Evolutionary conservation across 805 yeast species (phyloP).

Genomic region (Teunomyces gatunensis): DNA sequence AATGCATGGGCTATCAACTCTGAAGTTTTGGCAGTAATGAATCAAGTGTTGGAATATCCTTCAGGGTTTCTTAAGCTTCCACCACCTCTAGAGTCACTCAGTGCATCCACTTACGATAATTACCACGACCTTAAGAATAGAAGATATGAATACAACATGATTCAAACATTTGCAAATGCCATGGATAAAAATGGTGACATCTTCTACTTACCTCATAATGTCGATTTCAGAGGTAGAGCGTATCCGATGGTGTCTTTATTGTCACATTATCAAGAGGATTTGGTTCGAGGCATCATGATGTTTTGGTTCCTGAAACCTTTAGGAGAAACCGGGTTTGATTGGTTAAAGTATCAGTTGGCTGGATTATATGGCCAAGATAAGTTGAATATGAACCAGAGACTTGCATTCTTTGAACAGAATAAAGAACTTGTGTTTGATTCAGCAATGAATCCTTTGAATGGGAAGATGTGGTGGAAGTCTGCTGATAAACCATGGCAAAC

Average conservation of each 20-base stretch:
- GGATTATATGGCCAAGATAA: slow-evolving; percentile 31
- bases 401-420: slow-evolving; percentile 24
- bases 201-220: slow-evolving; percentile 35
- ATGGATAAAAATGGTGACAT: slow-evolving; percentile 32
- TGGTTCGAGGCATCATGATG: slow-evolving; percentile 31
- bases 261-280: slow-evolving; percentile 36
- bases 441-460: slow-evolving; percentile 25
- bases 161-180: slow-evolving; percentile 22
- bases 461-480: slow-evolving; percentile 32
- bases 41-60: slow-evolving; percentile 15
- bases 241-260: slow-evolving; percentile 38
- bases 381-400: slow-evolving; percentile 21
- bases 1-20: slow-evolving; percentile 38
- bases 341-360: slow-evolving; percentile 41
- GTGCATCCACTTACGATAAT: slow-evolving; percentile 5
- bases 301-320: slow-evolving; percentile 38
- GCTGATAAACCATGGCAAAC: slow-evolving; percentile 43
- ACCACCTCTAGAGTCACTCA: slow-evolving; percentile 7
- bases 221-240: slow-evolving; percentile 42
- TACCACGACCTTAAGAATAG: slow-evolving; percentile 13
- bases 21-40: slow-evolving; percentile 19
- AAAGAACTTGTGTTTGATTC: slow-evolving; percentile 21
- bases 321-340: slow-evolving; percentile 33
- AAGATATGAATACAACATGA: slow-evolving; percentile 18
- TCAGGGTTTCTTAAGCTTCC: slow-evolving; percentile 29